phyloP scores from a whole-genome alignment of 345 rosid genomes.

The Laguncularia racemosa region DNA sequence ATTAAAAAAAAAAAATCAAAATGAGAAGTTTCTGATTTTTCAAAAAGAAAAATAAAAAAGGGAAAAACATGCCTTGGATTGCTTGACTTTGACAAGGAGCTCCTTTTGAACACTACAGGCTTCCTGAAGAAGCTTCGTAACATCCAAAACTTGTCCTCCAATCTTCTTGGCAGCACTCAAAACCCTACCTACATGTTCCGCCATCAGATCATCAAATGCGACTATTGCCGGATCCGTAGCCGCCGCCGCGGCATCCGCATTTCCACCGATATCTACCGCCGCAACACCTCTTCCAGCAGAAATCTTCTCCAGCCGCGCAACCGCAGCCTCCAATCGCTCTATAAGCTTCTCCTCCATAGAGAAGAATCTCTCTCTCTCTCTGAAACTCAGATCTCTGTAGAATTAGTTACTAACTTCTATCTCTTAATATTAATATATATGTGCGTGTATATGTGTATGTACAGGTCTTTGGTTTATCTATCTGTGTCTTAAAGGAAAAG shows the following conservation, averaged over 20 bases:
- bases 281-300: slow-evolving; percentile 20
- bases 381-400: neutral
- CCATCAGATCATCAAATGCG: slow-evolving; percentile 70
- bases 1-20: neutral
- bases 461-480: no score
- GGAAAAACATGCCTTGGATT: slow-evolving; percentile 39
- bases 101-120: slow-evolving; percentile 63
- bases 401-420: no score
- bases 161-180: slow-evolving; percentile 70
- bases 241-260: slow-evolving; percentile 9
- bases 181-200: slow-evolving; percentile 49
- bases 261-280: slow-evolving; percentile 17
- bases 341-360: slow-evolving; percentile 74
- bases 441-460: no score
- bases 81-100: slow-evolving; percentile 63
- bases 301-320: slow-evolving; percentile 61
- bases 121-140: slow-evolving; percentile 52
- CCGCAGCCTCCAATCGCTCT: slow-evolving; percentile 74
- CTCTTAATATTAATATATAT: no score
- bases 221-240: slow-evolving; percentile 62
- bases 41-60: neutral
- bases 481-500: no score
- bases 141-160: slow-evolving; percentile 79
- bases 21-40: neutral
- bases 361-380: slow-evolving; percentile 5